These are phyloP conservation scores for Mycena albidolilacea DNA, from an alignment of 768 basidiomycete genomes.

Conservation along the genomic window DNA sequence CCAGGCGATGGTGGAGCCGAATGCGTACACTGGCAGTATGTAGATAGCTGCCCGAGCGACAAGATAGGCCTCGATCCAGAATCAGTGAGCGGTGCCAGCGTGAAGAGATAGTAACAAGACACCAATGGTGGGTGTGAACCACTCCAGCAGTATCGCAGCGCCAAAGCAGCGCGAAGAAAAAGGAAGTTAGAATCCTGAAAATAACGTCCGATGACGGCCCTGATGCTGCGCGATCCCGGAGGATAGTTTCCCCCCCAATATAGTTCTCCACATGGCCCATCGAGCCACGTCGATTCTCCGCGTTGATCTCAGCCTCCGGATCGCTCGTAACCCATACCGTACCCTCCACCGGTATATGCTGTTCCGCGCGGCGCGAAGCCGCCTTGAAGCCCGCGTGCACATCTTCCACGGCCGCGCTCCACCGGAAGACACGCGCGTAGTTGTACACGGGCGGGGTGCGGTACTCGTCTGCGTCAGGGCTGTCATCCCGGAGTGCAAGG, in stretches of 20 bases:
- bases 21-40: too few species aligned
- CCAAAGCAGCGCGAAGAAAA: slow-evolving; percentile 28
- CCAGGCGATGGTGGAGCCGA: slow-evolving; percentile 50
- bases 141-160: slow-evolving; percentile 33
- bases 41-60: slow-evolving; percentile 49
- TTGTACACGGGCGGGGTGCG: slow-evolving; percentile 47
- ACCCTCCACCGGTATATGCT: slow-evolving; percentile 34
- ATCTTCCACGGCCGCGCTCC: slow-evolving; percentile 44
- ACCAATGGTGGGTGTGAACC: slow-evolving; percentile 38
- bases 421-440: slow-evolving; percentile 46
- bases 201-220: not conserved
- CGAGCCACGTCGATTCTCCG: slow-evolving; percentile 17
- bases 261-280: slow-evolving; percentile 1
- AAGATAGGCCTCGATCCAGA: slow-evolving; percentile 46
- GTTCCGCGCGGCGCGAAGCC: slow-evolving; percentile 33
- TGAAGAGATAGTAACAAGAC: not conserved
- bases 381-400: slow-evolving; percentile 39
- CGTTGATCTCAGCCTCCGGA: not conserved
- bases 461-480: slow-evolving; percentile 37
- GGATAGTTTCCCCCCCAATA: not conserved
- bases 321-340: slow-evolving; percentile 31
- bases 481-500: slow-evolving; percentile 14
- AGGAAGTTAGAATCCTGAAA: slow-evolving; percentile 29
- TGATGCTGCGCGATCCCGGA: not conserved
- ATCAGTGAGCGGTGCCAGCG: not conserved